A percentile compares a stretch with the other conserved stretches of the same genome.
Conservation (phyloP, 1,139 yeast species). For the Candida mesenterica region DNA sequence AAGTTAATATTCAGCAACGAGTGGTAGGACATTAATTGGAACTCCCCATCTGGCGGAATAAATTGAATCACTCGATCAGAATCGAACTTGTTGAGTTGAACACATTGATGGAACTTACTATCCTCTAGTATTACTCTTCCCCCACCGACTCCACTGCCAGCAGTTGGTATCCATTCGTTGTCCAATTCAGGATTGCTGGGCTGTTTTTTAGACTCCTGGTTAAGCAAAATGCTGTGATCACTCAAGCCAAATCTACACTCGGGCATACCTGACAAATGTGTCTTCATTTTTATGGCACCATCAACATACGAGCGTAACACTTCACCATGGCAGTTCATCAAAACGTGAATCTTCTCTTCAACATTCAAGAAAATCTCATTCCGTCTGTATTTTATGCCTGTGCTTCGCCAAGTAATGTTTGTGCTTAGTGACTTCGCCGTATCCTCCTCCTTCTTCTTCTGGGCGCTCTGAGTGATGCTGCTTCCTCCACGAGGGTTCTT, state of each 20-base stretch:
- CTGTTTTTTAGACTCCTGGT: constrained; percentile 2
- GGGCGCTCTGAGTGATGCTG: constrained; percentile 2
- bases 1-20: constrained; percentile 53
- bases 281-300: constrained; percentile 70
- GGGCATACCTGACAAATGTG: constrained; percentile 77
- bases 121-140: constrained; percentile 65
- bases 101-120: constrained; percentile 88
- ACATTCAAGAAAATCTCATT: constrained; percentile 81
- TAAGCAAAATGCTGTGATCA: constrained; percentile 36
- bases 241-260: constrained; percentile 62
- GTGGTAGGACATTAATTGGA: constrained; percentile 81
- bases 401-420: constrained; percentile 62
- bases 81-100: constrained; percentile 67
- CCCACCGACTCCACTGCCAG: constrained; percentile 1
- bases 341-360: constrained; percentile 68
- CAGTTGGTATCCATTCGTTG: not conserved
- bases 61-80: constrained; percentile 66
- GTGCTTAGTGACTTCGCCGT: constrained; percentile 3
- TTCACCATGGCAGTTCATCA: constrained; percentile 60
- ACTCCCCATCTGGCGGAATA: constrained; percentile 90
- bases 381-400: constrained; percentile 73
- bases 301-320: constrained; percentile 71
- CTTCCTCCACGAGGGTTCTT: constrained; percentile 5
- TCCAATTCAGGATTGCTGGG: not conserved
- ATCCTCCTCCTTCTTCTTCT: constrained; percentile 1